Evolutionary conservation across 1,139 yeast genomes (phyloP).

Genomic region (Saccharomyces hybrid): DNA sequence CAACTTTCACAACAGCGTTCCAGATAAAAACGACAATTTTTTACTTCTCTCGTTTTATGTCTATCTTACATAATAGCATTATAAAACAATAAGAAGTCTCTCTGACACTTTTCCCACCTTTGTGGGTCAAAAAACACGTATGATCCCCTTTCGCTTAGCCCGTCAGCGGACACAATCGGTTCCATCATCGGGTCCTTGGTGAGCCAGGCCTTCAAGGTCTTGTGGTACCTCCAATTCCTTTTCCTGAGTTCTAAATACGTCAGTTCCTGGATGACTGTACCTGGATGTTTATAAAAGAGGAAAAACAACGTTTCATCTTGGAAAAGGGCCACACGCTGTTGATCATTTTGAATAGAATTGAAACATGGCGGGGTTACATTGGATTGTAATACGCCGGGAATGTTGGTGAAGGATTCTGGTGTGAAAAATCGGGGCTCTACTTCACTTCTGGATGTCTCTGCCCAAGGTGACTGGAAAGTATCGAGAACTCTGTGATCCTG

Average conservation of each 20-base stretch:
- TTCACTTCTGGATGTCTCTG: conserved; percentile 80
- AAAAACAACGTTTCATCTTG: conserved; percentile 91
- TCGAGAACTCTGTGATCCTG: conserved; percentile 42
- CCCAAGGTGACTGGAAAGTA: conserved; percentile 89
- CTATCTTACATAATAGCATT: conserved; percentile 38
- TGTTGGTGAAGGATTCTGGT: conserved; percentile 38
- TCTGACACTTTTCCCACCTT: conserved; percentile 90
- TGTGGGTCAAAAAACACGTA: conserved; percentile 94
- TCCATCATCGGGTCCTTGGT: conserved; percentile 90
- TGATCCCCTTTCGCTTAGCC: conserved; percentile 86
- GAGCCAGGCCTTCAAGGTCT: conserved; percentile 91
- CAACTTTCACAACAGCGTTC: neutral
- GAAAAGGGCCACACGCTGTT: conserved; percentile 64
- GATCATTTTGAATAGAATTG: conserved; percentile 43
- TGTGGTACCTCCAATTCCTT: conserved; percentile 96
- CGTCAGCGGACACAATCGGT: conserved; percentile 67
- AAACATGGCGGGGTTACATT: conserved; percentile 29
- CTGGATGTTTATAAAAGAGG: conserved; percentile 88
- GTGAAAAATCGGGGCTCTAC: conserved; percentile 66
- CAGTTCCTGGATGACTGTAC: conserved; percentile 86
- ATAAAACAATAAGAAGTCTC: conserved; percentile 68
- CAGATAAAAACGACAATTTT: neutral
- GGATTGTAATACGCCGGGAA: conserved; percentile 33
- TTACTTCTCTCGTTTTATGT: neutral
- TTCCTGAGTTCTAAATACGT: conserved; percentile 85